phyloP scores from a whole-genome alignment of 2,329 filamentous ascomycete genomes.

The Trichoderma arundinaceum region DNA sequence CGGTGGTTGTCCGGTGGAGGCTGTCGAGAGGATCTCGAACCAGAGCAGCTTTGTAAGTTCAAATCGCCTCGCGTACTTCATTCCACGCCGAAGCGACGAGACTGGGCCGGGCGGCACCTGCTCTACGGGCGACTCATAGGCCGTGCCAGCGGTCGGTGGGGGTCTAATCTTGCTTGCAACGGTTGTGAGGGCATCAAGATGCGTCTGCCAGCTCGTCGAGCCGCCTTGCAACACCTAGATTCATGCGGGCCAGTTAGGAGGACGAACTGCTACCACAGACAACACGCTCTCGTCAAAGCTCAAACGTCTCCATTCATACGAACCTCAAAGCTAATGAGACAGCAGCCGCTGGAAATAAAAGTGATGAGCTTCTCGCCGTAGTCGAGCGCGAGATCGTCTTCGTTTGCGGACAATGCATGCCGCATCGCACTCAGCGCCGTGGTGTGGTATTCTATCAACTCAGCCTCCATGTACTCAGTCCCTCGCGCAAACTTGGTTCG shows the following conservation, averaged over 20 bases:
- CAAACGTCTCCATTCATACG: not conserved
- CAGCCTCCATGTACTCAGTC: constrained; percentile 26
- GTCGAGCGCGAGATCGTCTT: constrained; percentile 7
- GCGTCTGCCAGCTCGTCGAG: constrained; percentile 22
- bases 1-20: constrained; percentile 6
- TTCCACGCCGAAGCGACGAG: constrained; percentile 2
- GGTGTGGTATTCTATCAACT: constrained; percentile 25
- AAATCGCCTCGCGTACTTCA: constrained; percentile 22
- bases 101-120: not conserved
- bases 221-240: constrained; percentile 22
- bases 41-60: constrained; percentile 23
- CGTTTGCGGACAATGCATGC: constrained; percentile 13
- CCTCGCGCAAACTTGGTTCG: constrained; percentile 26
- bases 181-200: constrained; percentile 24
- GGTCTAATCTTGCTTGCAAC: constrained; percentile 19
- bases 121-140: not conserved
- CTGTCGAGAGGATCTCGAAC: constrained; percentile 22
- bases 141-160: not conserved
- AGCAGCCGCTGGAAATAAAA: constrained; percentile 25
- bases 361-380: constrained; percentile 13
- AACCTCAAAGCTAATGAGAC: constrained; percentile 30
- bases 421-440: constrained; percentile 26
- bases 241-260: constrained; percentile 17
- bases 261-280: not conserved
- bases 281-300: not conserved